Evolutionary conservation across 163 green algal genomes (phyloP).

Genomic region (Scenedesmus sp.): DNA sequence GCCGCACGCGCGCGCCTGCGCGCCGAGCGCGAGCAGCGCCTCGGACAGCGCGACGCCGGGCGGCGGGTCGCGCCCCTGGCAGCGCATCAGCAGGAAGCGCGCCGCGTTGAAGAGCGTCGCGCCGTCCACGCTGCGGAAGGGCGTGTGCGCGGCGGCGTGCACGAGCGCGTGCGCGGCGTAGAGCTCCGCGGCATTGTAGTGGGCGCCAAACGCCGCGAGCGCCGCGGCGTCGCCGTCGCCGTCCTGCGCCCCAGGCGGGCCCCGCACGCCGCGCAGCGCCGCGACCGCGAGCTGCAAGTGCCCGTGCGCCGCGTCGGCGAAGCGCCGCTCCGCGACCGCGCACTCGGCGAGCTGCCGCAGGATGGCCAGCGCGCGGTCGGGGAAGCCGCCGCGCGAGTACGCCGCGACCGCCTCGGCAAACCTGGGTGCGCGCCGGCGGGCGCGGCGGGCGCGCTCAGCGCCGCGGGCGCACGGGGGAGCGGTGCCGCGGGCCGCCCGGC

Average conservation of each 20-base stretch:
- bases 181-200: constrained; percentile 66
- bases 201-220: constrained; percentile 59
- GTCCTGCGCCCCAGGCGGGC: background rate
- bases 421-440: no score
- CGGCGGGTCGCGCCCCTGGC: constrained; percentile 59
- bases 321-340: constrained; percentile 67
- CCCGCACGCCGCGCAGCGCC: constrained; percentile 42
- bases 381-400: constrained; percentile 59
- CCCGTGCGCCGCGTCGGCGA: constrained; percentile 72
- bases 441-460: no score
- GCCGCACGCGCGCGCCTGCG: constrained; percentile 65
- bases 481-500: no score
- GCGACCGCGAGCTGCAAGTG: constrained; percentile 85
- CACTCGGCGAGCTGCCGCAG: constrained; percentile 76
- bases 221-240: constrained; percentile 50
- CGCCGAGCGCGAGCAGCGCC: constrained; percentile 67
- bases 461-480: no score
- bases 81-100: constrained; percentile 74
- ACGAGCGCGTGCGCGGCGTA: constrained; percentile 84
- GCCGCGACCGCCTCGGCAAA: constrained; percentile 39
- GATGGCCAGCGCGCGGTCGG: constrained; percentile 63
- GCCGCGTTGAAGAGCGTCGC: constrained; percentile 76
- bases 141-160: constrained; percentile 56
- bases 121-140: constrained; percentile 65
- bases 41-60: constrained; percentile 62